Evolutionary conservation across 139 green algal genomes (phyloP).

Genomic region (Micromonas pusilla): DNA sequence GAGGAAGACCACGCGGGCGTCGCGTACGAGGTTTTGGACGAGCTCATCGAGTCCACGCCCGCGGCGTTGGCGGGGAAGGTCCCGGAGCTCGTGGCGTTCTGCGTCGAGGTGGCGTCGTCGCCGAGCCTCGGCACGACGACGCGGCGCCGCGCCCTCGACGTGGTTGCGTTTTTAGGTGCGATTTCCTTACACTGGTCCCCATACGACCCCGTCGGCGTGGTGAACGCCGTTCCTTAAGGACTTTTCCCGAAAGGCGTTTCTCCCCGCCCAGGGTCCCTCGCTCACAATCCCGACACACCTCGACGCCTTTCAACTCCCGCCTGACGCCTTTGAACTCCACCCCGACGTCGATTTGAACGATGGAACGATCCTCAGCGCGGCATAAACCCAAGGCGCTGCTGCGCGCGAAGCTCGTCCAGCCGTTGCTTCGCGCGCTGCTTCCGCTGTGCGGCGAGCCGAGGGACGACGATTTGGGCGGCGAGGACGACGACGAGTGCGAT

Average conservation of each 20-base stretch:
- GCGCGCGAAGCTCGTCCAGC: constrained; percentile 42
- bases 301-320: too few species aligned
- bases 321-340: too few species aligned
- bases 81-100: constrained; percentile 14
- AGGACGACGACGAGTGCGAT: constrained; percentile 39
- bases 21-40: constrained; percentile 49
- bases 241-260: too few species aligned
- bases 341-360: too few species aligned
- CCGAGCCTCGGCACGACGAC: not conserved
- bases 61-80: constrained; percentile 45
- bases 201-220: too few species aligned
- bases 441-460: constrained; percentile 1
- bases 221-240: too few species aligned
- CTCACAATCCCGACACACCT: too few species aligned
- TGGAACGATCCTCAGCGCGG: too few species aligned
- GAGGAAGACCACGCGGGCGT: not conserved
- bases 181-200: too few species aligned
- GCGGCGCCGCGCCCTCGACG: not conserved
- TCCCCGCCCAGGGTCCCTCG: too few species aligned
- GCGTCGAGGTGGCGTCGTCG: not conserved
- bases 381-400: constrained; percentile 56
- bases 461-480: constrained; percentile 27
- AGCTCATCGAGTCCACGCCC: constrained; percentile 43
- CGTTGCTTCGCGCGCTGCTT: constrained; percentile 35
- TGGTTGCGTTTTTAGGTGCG: not conserved